Percentiles rank a stretch among this genome's conserved stretches.
phyloP scores from a whole-genome alignment of 371 early-diverging fungal species.

The Mortierella sp. region DNA sequence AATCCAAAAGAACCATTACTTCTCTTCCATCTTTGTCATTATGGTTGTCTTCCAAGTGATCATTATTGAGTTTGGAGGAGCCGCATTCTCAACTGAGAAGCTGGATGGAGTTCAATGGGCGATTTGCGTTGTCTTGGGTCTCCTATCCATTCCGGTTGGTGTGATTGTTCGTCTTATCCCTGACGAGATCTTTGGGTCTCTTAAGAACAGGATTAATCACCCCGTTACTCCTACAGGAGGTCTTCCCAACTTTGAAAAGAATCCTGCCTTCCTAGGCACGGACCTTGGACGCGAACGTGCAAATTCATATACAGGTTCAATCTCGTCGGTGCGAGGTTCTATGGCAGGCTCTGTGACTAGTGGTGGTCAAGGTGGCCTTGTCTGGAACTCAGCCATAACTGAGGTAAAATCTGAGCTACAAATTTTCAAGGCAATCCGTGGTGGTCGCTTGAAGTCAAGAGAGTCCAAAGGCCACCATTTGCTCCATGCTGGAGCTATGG shows the following conservation, averaged over 20 bases:
- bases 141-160: constrained; percentile 79
- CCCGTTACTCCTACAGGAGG: background rate
- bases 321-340: constrained; percentile 31
- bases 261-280: constrained; percentile 29
- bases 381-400: constrained; percentile 56
- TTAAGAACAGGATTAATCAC: constrained; percentile 34
- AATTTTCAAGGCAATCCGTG: constrained; percentile 58
- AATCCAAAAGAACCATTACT: constrained; percentile 68
- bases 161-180: constrained; percentile 76
- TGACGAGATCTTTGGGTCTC: constrained; percentile 56
- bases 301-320: constrained; percentile 56
- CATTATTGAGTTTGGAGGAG: constrained; percentile 74
- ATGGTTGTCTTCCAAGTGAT: constrained; percentile 70
- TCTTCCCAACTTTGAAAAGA: constrained; percentile 32
- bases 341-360: constrained; percentile 38
- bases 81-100: constrained; percentile 71
- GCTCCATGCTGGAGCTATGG: constrained; percentile 68
- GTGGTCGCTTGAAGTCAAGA: constrained; percentile 55
- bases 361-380: constrained; percentile 28
- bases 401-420: constrained; percentile 49
- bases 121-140: constrained; percentile 75
- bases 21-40: constrained; percentile 68
- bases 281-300: constrained; percentile 40
- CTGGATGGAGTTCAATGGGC: constrained; percentile 74
- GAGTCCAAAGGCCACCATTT: constrained; percentile 22